A percentile compares a stretch with the other conserved stretches of the same genome.
Evolutionary conservation across 129 eudicot species (phyloP).

Genomic region (Scalesia atractyloides): DNA sequence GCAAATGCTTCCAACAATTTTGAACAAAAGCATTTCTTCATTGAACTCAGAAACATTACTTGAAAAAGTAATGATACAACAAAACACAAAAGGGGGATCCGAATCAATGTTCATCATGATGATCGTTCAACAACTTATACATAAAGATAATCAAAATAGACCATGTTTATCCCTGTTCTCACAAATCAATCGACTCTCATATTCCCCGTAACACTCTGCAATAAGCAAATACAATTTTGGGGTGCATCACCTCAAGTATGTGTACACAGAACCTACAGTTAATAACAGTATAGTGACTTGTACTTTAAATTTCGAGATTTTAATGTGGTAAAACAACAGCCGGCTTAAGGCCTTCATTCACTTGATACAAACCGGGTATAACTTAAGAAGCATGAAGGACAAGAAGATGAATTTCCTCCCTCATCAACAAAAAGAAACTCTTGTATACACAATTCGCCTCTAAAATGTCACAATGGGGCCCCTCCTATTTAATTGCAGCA

Average conservation of each 20-base stretch:
- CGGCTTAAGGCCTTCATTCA: not conserved
- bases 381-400: slow-evolving; percentile 16
- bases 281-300: not conserved
- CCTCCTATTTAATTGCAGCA: slow-evolving; percentile 39
- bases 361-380: not conserved
- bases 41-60: not conserved
- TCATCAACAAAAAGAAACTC: slow-evolving; percentile 20
- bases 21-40: not conserved
- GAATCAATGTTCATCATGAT: not conserved
- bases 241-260: not conserved
- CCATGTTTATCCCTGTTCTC: not conserved
- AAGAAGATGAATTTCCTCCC: slow-evolving; percentile 13
- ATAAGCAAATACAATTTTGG: not conserved
- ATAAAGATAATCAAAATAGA: not conserved
- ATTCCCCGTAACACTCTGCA: not conserved
- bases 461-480: not conserved
- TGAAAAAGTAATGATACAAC: not conserved
- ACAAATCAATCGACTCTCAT: not conserved
- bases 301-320: slow-evolving; percentile 1
- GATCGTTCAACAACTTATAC: not conserved
- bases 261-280: slow-evolving; percentile 4
- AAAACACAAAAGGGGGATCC: not conserved
- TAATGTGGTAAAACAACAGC: not conserved
- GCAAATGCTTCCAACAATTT: not conserved
- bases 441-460: slow-evolving; percentile 23